These are phyloP conservation scores for Dillenia suffruticosa DNA, from an alignment of 164 flowering plant species.

Conservation along the genomic window DNA sequence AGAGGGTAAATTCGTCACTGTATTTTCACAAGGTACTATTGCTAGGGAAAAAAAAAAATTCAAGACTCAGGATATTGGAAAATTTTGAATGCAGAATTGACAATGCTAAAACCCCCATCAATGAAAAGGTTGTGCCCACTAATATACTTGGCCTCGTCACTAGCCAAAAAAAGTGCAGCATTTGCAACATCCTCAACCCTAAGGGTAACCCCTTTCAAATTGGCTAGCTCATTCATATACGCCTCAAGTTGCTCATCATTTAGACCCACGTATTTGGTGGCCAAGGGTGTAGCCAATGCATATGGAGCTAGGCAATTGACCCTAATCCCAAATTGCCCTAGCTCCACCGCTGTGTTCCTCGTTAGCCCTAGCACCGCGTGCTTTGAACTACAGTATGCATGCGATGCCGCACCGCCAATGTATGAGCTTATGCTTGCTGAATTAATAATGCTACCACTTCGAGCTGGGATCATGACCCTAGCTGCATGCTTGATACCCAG, in stretches of 20 bases:
- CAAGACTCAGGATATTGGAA: constrained; percentile 21
- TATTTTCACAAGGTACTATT: too few relatives aligned
- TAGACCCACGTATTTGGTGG: constrained; percentile 5
- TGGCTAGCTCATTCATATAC: not conserved
- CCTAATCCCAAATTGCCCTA: constrained; percentile 44
- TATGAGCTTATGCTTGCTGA: constrained; percentile 22
- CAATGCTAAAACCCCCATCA: constrained; percentile 31
- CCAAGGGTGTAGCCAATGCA: constrained; percentile 23
- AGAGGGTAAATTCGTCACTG: too few relatives aligned
- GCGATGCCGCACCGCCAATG: constrained; percentile 24
- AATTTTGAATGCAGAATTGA: constrained; percentile 17
- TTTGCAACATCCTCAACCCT: constrained; percentile 3
- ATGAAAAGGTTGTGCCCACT: constrained; percentile 32
- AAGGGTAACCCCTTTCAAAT: constrained; percentile 5
- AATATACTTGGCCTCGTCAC: constrained; percentile 30
- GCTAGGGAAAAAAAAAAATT: not conserved
- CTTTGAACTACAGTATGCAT: constrained; percentile 36
- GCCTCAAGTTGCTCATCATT: constrained; percentile 1
- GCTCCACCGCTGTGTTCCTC: constrained; percentile 37
- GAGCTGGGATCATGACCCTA: constrained; percentile 32
- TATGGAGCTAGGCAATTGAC: constrained; percentile 48
- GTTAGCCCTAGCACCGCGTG: constrained; percentile 42
- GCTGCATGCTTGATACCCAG: constrained; percentile 40
- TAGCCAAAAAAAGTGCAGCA: constrained; percentile 15
- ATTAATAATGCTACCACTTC: constrained; percentile 25